Evolutionary conservation across 2,329 filamentous ascomycete genomes (phyloP).

Genomic region (Emmonsiellopsis sp.): DNA sequence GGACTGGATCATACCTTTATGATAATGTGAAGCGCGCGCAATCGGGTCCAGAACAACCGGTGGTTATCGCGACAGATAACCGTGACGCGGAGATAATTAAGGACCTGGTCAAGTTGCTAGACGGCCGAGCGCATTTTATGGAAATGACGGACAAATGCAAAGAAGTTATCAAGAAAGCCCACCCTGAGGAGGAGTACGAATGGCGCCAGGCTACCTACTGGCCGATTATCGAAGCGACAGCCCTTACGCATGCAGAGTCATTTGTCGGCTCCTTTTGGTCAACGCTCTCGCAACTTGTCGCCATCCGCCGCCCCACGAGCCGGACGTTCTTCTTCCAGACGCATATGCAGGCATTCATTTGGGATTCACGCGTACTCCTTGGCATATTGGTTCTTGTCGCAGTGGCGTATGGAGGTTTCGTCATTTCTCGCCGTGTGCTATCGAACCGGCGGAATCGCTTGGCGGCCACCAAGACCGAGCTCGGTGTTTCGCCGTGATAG

Average conservation of each 20-base stretch:
- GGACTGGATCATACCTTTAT: slow-evolving; percentile 3
- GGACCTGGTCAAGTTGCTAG: background rate
- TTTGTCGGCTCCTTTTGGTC: slow-evolving; percentile 5
- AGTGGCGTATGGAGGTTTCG: background rate
- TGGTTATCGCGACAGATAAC: slow-evolving; percentile 4
- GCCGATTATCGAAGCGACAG: slow-evolving; percentile 3
- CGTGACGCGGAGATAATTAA: background rate
- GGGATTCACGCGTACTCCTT: background rate
- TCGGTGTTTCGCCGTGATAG: background rate
- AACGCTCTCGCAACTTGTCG: slow-evolving; percentile 3
- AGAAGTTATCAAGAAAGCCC: background rate
- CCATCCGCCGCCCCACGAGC: background rate
- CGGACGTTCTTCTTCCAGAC: slow-evolving; percentile 4
- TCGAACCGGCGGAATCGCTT: background rate
- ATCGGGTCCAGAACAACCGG: background rate
- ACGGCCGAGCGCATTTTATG: slow-evolving; percentile 1
- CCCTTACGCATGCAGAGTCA: background rate
- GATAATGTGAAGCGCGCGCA: slow-evolving; percentile 1
- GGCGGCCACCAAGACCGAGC: slow-evolving; percentile 3
- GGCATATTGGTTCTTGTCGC: background rate
- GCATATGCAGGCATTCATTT: background rate
- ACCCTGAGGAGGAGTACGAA: slow-evolving; percentile 2
- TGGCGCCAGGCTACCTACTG: slow-evolving; percentile 3
- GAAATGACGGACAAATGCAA: slow-evolving; percentile 3
- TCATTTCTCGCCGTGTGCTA: background rate